Base-by-base conservation (phyloP, 73 alveolate species). In the Strombidium stylifer region DNA sequence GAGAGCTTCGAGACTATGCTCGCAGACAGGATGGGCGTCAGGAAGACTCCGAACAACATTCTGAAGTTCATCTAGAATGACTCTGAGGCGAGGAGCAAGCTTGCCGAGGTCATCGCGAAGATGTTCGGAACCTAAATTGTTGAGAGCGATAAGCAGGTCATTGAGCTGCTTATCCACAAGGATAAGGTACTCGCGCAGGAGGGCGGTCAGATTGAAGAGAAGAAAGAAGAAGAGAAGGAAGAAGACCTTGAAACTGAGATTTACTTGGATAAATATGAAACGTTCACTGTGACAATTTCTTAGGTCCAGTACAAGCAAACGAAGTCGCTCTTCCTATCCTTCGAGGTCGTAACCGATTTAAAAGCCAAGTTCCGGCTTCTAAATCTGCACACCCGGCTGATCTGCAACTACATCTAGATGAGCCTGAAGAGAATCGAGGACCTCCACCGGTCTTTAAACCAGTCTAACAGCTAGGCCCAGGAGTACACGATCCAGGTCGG, bases 1-100 rank as follows among this genome's bases (percentile, higher is more conserved):
- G 28, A 64, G 40, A 6, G 45, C 6, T 64, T 64, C 34, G 78
- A 64, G 37, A 7, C 23, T 2, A 64, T 64, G 78, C 66, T 64
- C 1, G 3, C 6, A 12, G 2, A 26, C 1, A 10, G 64, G 18
- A 52, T 64, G 5, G 48, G 48, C 8, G 14, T 47, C 1, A 64
- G 35, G 31, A 16, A 4, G 16, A 31, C 45, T 8, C 78, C 78
- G 2, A 18, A 44, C 2, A 18, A 53, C 8, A 64, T 64, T 8
- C 45, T 14, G 30, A 64, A 64, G 24, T 28, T 64, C 2, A 47
- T 55, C 14, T 24, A 10, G 8, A 65, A 46, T 1, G 78, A 64
- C 7, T 40, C 20, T 25, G 6, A 19, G 37, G 15, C 16, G 15
- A 60, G 3, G 5, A 27, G 23, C 15, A 19, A 49, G 23, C 48